These are phyloP conservation scores for Mucor plumbeus DNA, from an alignment of 371 early-diverging fungal species.

Conservation along the genomic window DNA sequence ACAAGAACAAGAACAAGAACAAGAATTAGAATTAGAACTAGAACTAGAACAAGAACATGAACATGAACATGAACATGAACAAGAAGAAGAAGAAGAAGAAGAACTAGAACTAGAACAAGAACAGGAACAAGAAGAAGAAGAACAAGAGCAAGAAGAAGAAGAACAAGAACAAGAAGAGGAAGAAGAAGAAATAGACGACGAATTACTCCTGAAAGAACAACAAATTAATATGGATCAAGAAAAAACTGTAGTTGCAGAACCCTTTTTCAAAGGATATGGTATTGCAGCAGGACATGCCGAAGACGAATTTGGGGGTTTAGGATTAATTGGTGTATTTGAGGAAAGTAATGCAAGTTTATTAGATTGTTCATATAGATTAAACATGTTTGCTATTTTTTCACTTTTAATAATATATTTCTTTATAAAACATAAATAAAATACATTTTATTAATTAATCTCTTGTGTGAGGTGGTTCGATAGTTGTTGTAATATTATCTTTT, in stretches of 20 bases:
- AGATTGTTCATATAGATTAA: neutral
- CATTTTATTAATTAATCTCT: constrained; percentile 6
- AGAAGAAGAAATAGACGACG: neutral
- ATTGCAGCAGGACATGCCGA: constrained; percentile 25
- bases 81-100: no score
- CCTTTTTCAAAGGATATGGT: constrained; percentile 19
- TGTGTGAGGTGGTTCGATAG: constrained; percentile 16
- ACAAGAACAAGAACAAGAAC: no score
- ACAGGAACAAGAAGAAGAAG: no score
- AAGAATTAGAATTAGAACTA: no score
- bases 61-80: no score
- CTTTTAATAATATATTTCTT: neutral
- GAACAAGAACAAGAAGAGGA: no score
- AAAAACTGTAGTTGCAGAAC: neutral
- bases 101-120: no score
- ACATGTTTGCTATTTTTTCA: neutral
- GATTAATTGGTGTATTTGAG: constrained; percentile 20
- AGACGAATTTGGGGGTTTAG: constrained; percentile 25
- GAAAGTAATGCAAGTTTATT: neutral
- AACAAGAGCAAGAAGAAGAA: no score
- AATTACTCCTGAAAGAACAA: neutral
- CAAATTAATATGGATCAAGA: neutral
- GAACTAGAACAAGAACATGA: no score
- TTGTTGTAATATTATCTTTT: constrained; percentile 10
- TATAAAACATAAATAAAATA: neutral